Evolutionary conservation across 2,329 filamentous ascomycete species (phyloP), one percentile per base, ranked within the genome.

Genomic region (Fusarium oligoseptatum): DNA sequence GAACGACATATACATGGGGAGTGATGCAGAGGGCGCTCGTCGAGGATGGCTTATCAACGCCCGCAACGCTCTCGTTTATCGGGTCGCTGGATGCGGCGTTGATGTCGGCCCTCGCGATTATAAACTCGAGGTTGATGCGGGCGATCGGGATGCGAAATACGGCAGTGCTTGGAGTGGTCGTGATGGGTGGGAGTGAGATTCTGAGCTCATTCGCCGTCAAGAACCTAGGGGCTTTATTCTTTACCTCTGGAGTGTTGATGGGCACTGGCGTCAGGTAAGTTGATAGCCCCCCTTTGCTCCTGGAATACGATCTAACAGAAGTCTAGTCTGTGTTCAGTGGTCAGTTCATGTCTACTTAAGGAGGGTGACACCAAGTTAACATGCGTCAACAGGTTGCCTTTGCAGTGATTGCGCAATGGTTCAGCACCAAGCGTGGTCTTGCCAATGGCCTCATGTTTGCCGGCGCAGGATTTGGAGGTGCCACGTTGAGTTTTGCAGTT

Each of bases 1-100:
- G 89, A 60, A 88, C 85, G 1, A 85, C 85, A 9, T 90, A 90
- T 76, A 86, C 85, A 71, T 92, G 90, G 89, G 91, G 90, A 27
- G 85, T 92, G 0, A 82, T 92, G 56, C 90, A 92, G 79, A 84
- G 85, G 5, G 89, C 86, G 0, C 84, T 92, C 1, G 86, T 91
- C 4, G 80, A 86, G 37, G 81, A 86, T 11, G 82, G 83, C 0
- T 80, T 90, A 1, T 84, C 85, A 1, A 84, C 84, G 0, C 83
- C 89, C 0, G 87, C 87, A 0, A 89, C 87, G 1, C 82, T 92
- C 24, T 87, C 89, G 2, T 92, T 91, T 71, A 87, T 92, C 3
- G 90, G 90, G 2, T 88, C 87, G 1, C 75, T 92, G 14, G 83
- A 85, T 10, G 82, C 87, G 2, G 85, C 88, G 0, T 84, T 87